These are phyloP conservation scores for Scheffersomyces coipomensis DNA, from an alignment of 805 yeast species.

Conservation along the genomic window DNA sequence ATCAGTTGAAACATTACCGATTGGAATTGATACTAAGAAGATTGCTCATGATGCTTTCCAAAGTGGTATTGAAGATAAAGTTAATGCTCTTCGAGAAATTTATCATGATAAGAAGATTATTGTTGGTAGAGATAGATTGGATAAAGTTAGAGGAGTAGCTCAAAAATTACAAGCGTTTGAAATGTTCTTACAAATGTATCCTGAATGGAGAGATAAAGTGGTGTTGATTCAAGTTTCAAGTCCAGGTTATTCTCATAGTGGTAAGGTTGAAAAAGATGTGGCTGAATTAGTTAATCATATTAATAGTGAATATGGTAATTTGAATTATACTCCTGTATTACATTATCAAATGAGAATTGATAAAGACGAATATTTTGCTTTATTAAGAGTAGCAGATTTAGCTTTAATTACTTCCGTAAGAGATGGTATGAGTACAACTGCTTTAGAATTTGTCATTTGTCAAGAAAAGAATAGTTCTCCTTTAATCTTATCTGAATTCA, in stretches of 20 bases:
- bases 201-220: conserved; percentile 86
- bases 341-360: conserved; percentile 90
- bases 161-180: conserved; percentile 93
- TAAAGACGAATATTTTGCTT: conserved; percentile 84
- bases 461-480: conserved; percentile 75
- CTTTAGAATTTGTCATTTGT: conserved; percentile 87
- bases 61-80: conserved; percentile 56
- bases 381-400: conserved; percentile 85
- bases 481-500: conserved; percentile 85
- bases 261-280: conserved; percentile 75
- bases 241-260: conserved; percentile 62
- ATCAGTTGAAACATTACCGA: conserved; percentile 73
- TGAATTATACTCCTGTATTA: conserved; percentile 83
- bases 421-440: conserved; percentile 96
- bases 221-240: conserved; percentile 90
- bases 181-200: conserved; percentile 82
- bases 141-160: conserved; percentile 87
- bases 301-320: conserved; percentile 79
- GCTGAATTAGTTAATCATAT: conserved; percentile 78
- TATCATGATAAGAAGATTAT: conserved; percentile 72
- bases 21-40: conserved; percentile 79
- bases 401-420: conserved; percentile 87
- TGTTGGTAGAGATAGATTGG: conserved; percentile 92
- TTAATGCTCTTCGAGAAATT: conserved; percentile 58
- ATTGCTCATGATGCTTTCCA: conserved; percentile 64